Evolutionary conservation across 176 grass and related monocot species (phyloP).

Genomic region (Avena sativa): DNA sequence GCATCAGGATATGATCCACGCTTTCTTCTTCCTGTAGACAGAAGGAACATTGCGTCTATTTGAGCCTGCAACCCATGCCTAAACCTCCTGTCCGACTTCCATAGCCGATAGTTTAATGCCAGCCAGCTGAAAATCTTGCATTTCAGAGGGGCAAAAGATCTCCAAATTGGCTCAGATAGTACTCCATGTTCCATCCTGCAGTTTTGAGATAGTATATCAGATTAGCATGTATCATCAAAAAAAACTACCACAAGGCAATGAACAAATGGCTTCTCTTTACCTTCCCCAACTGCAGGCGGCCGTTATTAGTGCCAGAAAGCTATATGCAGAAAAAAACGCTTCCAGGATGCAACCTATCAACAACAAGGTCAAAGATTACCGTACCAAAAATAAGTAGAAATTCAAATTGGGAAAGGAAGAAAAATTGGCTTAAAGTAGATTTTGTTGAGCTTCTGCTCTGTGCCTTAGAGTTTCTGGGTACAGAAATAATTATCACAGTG

Average conservation of each 20-base stretch:
- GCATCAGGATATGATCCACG: too few species aligned
- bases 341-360: constrained; percentile 61
- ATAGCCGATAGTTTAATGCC: too few species aligned
- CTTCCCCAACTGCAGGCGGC: constrained; percentile 83
- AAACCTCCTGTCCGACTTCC: too few species aligned
- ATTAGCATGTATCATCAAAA: constrained; percentile 23
- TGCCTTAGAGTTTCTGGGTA: constrained; percentile 34
- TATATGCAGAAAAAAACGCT: constrained; percentile 61
- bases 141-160: too few species aligned
- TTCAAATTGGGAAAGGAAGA: background rate
- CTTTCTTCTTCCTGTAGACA: too few species aligned
- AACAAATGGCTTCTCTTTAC: constrained; percentile 68
- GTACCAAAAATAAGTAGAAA: constrained; percentile 47
- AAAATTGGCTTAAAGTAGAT: background rate
- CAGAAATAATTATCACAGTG: background rate
- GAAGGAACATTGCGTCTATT: too few species aligned
- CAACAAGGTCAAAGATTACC: constrained; percentile 54
- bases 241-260: constrained; percentile 73
- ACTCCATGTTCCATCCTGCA: constrained; percentile 88
- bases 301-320: constrained; percentile 77
- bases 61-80: too few species aligned
- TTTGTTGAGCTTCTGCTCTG: constrained; percentile 37
- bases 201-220: too few species aligned
- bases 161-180: constrained; percentile 45
- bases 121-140: too few species aligned